These are phyloP conservation scores for Pythium plurisporium DNA, from an alignment of 352 stramenopile species.

Conservation along the genomic window DNA sequence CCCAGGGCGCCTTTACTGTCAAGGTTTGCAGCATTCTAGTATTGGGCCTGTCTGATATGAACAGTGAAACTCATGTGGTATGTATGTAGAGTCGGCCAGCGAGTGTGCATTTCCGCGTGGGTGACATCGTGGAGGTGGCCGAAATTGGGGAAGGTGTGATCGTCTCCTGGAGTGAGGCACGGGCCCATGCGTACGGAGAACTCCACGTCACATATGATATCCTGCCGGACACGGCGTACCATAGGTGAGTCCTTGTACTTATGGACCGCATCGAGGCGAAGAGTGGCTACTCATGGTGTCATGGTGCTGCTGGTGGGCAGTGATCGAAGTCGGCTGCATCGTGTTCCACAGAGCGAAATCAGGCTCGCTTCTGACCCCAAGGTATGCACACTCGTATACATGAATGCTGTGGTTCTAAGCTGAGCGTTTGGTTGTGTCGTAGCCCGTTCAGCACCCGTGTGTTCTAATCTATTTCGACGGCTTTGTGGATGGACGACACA, in stretches of 20 bases:
- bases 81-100: conserved; percentile 41
- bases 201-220: conserved; percentile 63
- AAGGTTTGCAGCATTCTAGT: conserved; percentile 26
- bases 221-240: conserved; percentile 47
- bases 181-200: conserved; percentile 31
- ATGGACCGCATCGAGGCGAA: not conserved
- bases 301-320: conserved; percentile 26
- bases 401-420: no score
- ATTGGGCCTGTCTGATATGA: not conserved
- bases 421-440: not conserved
- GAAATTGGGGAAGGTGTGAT: conserved; percentile 52
- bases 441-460: conserved; percentile 58
- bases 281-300: not conserved
- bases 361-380: conserved; percentile 32
- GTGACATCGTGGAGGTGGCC: conserved; percentile 65
- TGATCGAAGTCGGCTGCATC: conserved; percentile 49
- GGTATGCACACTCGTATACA: no score
- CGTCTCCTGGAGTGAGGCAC: conserved; percentile 46
- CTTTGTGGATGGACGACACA: conserved; percentile 52
- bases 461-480: conserved; percentile 78
- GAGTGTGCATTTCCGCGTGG: conserved; percentile 49
- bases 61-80: not conserved
- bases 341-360: conserved; percentile 55
- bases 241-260: conserved; percentile 28
- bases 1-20: conserved; percentile 39